Conservation (phyloP, 257 asterid genomes). For the Apocynum venetum region DNA sequence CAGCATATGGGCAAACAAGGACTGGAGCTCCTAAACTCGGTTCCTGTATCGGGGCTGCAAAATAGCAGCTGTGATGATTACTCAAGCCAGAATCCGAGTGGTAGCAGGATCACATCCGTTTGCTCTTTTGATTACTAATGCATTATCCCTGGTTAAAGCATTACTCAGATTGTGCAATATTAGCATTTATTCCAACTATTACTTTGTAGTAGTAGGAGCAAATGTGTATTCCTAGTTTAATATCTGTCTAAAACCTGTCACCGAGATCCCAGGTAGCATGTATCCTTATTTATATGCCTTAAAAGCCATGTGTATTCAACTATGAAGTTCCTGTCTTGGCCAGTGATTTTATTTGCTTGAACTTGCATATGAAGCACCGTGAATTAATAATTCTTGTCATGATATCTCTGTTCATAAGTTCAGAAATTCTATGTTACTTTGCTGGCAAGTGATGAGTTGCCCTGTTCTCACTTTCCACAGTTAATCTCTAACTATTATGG, state of each 20-base stretch:
- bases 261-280: neutral
- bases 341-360: neutral
- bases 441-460: too few relatives aligned
- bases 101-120: conserved; percentile 48
- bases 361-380: neutral
- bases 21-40: conserved; percentile 48
- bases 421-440: neutral
- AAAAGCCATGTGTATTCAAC: neutral
- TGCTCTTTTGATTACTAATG: conserved; percentile 49
- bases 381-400: neutral
- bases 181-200: conserved; percentile 6
- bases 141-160: neutral
- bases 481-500: too few relatives aligned
- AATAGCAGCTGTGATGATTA: conserved; percentile 46
- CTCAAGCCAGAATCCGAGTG: conserved; percentile 35
- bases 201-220: neutral
- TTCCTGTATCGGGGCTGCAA: conserved; percentile 38
- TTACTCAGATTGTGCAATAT: neutral
- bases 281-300: neutral
- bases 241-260: neutral
- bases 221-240: neutral
- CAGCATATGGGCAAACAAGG: conserved; percentile 75
- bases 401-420: neutral
- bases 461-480: too few relatives aligned
- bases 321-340: neutral